Conservation (phyloP, 306 rosid species). For the Prunus armeniaca region DNA sequence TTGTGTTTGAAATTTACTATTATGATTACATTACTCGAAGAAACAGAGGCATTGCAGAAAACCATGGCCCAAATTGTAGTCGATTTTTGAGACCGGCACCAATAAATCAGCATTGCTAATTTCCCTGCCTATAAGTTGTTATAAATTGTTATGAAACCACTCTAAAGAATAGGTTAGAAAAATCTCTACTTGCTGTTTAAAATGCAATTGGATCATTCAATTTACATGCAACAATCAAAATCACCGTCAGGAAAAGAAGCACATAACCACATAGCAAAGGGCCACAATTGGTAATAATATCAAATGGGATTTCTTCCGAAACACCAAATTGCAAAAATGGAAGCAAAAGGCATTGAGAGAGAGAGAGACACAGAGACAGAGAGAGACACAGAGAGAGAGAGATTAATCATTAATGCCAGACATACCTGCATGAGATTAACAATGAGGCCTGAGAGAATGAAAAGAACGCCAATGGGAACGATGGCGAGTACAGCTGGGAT, state of each 20-base stretch:
- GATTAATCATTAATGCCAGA: neutral
- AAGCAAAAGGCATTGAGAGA: neutral
- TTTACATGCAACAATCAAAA: neutral
- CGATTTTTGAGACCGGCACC: neutral
- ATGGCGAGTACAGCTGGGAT: constrained; percentile 65
- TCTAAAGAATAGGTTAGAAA: neutral
- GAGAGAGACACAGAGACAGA: too few species aligned
- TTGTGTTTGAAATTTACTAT: neutral
- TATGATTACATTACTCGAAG: neutral
- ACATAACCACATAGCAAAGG: neutral
- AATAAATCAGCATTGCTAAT: neutral
- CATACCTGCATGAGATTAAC: constrained; percentile 70
- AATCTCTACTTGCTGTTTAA: neutral
- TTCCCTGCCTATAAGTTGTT: too few species aligned
- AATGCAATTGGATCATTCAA: neutral
- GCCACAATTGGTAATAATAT: too few species aligned
- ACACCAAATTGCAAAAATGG: neutral
- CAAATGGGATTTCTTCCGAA: neutral
- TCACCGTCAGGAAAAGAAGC: neutral
- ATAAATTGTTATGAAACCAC: neutral
- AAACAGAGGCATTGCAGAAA: neutral
- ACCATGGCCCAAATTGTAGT: neutral
- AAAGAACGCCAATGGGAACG: constrained; percentile 64
- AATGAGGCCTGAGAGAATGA: constrained; percentile 75
- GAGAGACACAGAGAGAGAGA: too few species aligned